Evolutionary conservation across 306 rosid genomes (phyloP), one percentile per base, ranked within the genome.

Genomic region (Citrullus colocynthis): DNA sequence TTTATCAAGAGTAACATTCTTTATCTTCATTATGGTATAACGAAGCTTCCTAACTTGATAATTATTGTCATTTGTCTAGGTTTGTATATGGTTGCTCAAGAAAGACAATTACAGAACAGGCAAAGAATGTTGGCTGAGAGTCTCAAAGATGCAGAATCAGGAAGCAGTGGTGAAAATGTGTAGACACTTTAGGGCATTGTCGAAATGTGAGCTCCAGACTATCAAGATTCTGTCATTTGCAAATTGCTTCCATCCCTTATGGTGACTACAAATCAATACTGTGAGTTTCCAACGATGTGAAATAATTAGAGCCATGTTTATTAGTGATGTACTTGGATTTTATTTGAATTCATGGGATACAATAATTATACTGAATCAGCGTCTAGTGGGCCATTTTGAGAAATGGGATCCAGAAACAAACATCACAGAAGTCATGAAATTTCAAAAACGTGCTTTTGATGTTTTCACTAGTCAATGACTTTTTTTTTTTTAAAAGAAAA

Each of bases 41-140:
- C 51, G 10, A 65, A 39, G 21, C 30, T 18, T 39, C 12, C 66
- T 28, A 52, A 17, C 16, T 59, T 42, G 41, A 20, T 17, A 54
- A 55, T 75, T 18, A 16, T 34, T 36, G 34, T 54, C 30, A 11
- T 30, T 75, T 59, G 42, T 59, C 21, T 62, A 77, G 80, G 80
- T 30, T 55, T 77, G 15, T 77, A 77, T 77, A 61, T 77, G 80
- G 80, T 77, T 41, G 80, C 73, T 36, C 72, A 59, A 45, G 80
- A 77, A 34, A 61, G 80, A 77, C 80, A 61, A 77, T 39, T 61
- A 39, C 73, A 77, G 60, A 77, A 77, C 80, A 41, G 80, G 71
- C 60, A 24, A 48, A 61, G 62, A 64, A 77, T 77, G 80, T 24
- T 77, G 72, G 72, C 80, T 12, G 80, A 77, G 65, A 60, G 80